Evolutionary conservation across 306 rosid genomes (phyloP).

Genomic region (Gastrolobium villosum): DNA sequence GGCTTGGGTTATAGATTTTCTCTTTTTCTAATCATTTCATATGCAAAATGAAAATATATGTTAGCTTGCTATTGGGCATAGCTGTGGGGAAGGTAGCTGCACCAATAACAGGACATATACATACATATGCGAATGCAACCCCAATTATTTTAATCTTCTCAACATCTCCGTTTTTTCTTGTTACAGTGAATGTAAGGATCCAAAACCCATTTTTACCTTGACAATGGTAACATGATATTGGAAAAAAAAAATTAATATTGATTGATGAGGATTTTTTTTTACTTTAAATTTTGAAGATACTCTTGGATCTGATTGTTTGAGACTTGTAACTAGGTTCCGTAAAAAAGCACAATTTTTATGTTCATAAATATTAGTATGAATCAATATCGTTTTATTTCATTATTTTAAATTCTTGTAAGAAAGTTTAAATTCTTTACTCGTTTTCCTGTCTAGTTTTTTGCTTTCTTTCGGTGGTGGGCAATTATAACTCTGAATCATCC

Average conservation of each 20-base stretch:
- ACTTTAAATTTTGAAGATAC: conserved; percentile 60
- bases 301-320: conserved; percentile 75
- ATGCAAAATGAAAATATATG: conserved; percentile 11
- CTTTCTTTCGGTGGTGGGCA: no score
- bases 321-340: no score
- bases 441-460: no score
- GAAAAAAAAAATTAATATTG: not conserved
- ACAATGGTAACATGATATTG: not conserved
- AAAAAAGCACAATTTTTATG: no score
- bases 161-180: conserved; percentile 70
- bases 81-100: conserved; percentile 82
- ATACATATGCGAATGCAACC: conserved; percentile 60
- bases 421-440: no score
- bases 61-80: conserved; percentile 88
- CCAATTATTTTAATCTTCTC: conserved; percentile 71
- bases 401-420: no score
- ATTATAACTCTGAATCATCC: no score
- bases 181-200: conserved; percentile 73
- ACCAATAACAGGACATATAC: conserved; percentile 51
- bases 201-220: conserved; percentile 5
- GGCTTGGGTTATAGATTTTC: not conserved
- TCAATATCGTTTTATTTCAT: no score
- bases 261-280: not conserved
- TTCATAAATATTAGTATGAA: no score
- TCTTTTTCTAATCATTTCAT: not conserved